Base-by-base conservation (phyloP, 106 monocot genomes). In the Alisma plantagoaquatica region DNA sequence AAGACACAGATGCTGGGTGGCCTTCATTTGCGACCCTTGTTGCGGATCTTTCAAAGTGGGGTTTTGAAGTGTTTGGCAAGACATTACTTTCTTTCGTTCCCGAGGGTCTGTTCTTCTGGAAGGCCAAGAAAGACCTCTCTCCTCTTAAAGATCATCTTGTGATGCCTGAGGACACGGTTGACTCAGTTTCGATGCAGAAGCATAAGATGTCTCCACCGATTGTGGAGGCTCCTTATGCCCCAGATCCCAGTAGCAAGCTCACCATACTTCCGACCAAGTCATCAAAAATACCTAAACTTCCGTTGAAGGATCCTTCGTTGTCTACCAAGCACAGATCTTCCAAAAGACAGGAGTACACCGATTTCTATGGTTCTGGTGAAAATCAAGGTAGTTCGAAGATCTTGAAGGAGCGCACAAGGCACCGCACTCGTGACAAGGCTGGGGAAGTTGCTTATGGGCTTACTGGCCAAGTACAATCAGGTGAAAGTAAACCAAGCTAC, bases 1-100 rank as follows among this genome's bases (percentile, higher is more conserved):
- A 90, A 46, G 90, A 90, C 30, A 47, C 54, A 1, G 70, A 55
- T 31, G 86, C 90, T 45, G 81, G 82, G 16, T 99, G 89, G 98
- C 84, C 98, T 46, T 80, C 80, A 32, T 58, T 73, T 18, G 67
- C 73, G 27, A 64, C 48, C 16, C 63, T 86, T 11, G 15, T 86
- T 10, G 54, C 67, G 16, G 85, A 79, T 64, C 63, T 85, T 15
- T 57, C 62, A 1, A 79, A 73, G 35, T 67, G 73, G 38, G 50
- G 55, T 23, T 23, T 70, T 0, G 80, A 85, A 76, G 73, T 57
- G 45, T 54, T 89, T 24, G 73, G 71, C 10, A 64, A 42, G 43
- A 23, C 62, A 25, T 41, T 88, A 65, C 70, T 84, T 61, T 78
- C 63, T 50, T 21, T 78, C 11, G 43, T 84, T 16, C 94, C 88